Base-by-base conservation (phyloP, 2,329 filamentous ascomycete genomes). In the Trichoderma citrinoviride region DNA sequence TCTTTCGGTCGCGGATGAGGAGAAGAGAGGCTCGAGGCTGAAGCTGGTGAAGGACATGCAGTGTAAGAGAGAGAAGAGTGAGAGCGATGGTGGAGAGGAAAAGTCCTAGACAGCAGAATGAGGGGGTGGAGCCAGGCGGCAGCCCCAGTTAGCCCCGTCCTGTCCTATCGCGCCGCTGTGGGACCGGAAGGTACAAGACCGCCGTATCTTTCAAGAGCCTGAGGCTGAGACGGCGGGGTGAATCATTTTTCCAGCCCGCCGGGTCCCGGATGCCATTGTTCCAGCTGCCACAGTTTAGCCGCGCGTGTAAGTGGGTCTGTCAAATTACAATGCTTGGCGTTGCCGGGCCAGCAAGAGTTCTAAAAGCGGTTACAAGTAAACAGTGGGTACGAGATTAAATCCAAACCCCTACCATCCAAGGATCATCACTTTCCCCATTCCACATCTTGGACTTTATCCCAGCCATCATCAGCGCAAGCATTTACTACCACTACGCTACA, bases 81-180 rank as follows among this genome's bases (percentile, higher is more conserved):
- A 27, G 44, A 37, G 46, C 21, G 7, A 40, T 12, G 52, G 33
- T 60, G 44, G 7, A 33, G 29, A 33, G 29, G 33, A 37, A 50
- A 60, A 60, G 56, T 60, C 56, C 56, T 60, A 60, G 56, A 60
- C 41, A 41, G 44, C 3, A 33, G 27, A 40, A 27, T 50, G 56
- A 60, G 56, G 56, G 56, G 56, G 56, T 60, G 56, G 56, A 60
- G 53, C 29, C 47, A 52, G 57, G 57, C 47, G 23, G 46, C 53
- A 37, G 33, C 33, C 5, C 5, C 40, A 50, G 29, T 25, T 40
- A 25, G 41, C n/a, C n/a, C 43, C n/a, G n/a, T 21, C 43, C 6
- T 19, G n/a, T 46, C 43, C 37, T 41, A 41, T 57, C 54, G 41
- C 52, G 57, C 57, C 43, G 46, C 46, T 46, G 57, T 47, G 57